These are phyloP conservation scores for Trichoderma sp. DNA, from an alignment of 2,329 filamentous ascomycete species.

Conservation along the genomic window DNA sequence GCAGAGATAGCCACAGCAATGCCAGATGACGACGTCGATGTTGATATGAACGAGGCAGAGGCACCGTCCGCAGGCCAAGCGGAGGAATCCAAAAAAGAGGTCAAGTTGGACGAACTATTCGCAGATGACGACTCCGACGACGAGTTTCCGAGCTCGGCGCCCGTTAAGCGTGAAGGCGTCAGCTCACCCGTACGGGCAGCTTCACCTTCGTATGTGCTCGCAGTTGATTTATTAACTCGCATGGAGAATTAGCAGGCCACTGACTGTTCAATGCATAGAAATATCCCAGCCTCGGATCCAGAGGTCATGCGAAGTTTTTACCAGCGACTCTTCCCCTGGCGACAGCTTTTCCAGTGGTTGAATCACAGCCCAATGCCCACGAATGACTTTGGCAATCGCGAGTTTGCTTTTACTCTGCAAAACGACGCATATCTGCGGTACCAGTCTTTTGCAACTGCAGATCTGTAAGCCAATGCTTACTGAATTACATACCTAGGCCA, in stretches of 20 bases:
- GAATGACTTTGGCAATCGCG: constrained; percentile 85
- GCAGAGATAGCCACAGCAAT: constrained; percentile 24
- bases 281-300: constrained; percentile 61
- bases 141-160: constrained; percentile 55
- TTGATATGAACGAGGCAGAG: constrained; percentile 36
- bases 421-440: constrained; percentile 93
- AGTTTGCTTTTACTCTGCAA: constrained; percentile 93
- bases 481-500: rapidly evolving
- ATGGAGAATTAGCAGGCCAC: background rate
- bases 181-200: constrained; percentile 44
- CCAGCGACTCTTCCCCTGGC: constrained; percentile 91
- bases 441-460: constrained; percentile 62
- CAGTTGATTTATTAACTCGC: background rate
- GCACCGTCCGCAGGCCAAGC: constrained; percentile 21
- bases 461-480: constrained; percentile 42
- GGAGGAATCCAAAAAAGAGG: constrained; percentile 38
- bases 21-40: constrained; percentile 38
- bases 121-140: constrained; percentile 59
- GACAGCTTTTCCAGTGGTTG: constrained; percentile 94
- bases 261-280: constrained; percentile 26
- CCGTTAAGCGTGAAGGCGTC: constrained; percentile 36
- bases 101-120: constrained; percentile 60
- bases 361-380: constrained; percentile 87
- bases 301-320: constrained; percentile 93
- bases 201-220: constrained; percentile 43